Evolutionary conservation across 2,329 filamentous ascomycete species (phyloP), one percentile per base, ranked within the genome.

Genomic region (Aschersonia sp.): DNA sequence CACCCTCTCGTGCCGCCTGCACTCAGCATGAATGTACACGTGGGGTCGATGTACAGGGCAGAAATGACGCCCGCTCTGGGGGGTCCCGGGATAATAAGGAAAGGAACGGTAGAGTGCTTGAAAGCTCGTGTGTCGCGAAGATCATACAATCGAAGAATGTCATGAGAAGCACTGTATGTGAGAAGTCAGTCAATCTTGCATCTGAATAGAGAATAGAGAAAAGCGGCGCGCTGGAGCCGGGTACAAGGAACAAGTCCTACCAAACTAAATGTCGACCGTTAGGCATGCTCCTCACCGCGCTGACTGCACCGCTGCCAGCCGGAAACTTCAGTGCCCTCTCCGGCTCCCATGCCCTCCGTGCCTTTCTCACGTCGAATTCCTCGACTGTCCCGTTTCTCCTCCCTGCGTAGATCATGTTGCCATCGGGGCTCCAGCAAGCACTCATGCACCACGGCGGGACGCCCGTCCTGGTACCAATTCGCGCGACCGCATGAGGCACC

Each of bases 381-480:
- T 98, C 92, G 0, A 98, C 92, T 0, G 88, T 94, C 46, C 88
- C 78, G 63, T 97, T 97, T 50, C 92, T 76, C 31, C 92, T 75
- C 0, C 92, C 92, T 0, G 85, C 89, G 65, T 95, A 98, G 57
- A 98, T 89, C 64, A 80, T 88, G 65, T 97, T 97, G 10, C 92
- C 92, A 61, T 96, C 86, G 0, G 89, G 89, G 48, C 85, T 91
- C 92, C 92, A 98, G 68, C 89, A 95, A 1, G 89, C 88, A 54
- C 87, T 89, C 81, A 95, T 96, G 64, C 91, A 97, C 91, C 91
- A 98, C 0, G 91, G 92, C 1, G 92, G 91, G 1, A 88, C 85
- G 20, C 81, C 80, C 9, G 80, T 77, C 9, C 81, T 73, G 20
- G 85, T 86, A 1, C 74, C 72, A 49, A 97, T 91, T 31, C 82